Conservation (phyloP, 495 filamentous ascomycete species). For the Podospora fimiseda region DNA sequence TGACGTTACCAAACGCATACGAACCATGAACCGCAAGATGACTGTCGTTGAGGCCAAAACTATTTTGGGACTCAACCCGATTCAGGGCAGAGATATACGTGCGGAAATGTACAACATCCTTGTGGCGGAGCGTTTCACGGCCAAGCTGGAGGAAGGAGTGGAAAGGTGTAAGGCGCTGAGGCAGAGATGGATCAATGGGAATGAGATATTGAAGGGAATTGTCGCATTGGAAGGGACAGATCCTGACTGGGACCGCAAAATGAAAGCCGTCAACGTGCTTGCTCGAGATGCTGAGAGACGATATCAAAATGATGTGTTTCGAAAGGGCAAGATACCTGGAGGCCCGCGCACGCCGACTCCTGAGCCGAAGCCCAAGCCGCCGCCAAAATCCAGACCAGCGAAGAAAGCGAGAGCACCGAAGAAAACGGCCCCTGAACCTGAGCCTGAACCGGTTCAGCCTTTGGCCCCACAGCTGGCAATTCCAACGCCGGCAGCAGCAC, state of each 20-base stretch:
- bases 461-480: background rate
- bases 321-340: constrained; percentile 44
- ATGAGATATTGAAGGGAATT: constrained; percentile 50
- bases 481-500: background rate
- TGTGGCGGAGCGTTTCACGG: constrained; percentile 63
- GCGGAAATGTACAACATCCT: constrained; percentile 61
- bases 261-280: constrained; percentile 62
- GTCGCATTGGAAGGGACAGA: constrained; percentile 50
- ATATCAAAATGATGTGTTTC: constrained; percentile 51
- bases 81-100: constrained; percentile 59
- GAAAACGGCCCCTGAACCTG: background rate
- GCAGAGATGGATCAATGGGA: constrained; percentile 56
- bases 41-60: constrained; percentile 69
- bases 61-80: constrained; percentile 63
- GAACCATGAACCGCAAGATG: constrained; percentile 55
- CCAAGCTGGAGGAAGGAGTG: constrained; percentile 62
- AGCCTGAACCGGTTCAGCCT: background rate
- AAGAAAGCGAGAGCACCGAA: background rate
- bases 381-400: background rate
- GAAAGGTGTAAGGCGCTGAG: constrained; percentile 69
- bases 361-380: constrained; percentile 6
- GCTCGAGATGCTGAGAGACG: constrained; percentile 71
- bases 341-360: constrained; percentile 1
- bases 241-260: constrained; percentile 48
- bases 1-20: constrained; percentile 77